A percentile compares a stretch with the other conserved stretches of the same genome.
Conservation (phyloP, 2,329 filamentous ascomycete species). For the Leptographium procerum region DNA sequence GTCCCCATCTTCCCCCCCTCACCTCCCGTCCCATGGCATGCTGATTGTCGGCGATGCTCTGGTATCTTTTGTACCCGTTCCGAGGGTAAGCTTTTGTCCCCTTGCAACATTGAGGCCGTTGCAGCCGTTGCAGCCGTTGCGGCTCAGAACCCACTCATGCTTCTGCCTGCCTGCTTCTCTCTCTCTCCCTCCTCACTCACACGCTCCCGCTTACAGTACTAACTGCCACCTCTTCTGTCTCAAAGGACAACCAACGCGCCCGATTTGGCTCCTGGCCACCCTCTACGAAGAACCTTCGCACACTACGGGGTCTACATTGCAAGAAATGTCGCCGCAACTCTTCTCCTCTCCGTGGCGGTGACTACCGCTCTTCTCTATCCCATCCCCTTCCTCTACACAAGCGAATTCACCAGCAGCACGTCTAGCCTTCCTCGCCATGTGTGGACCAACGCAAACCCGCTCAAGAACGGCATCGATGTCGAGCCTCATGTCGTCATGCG, state of each 20-base stretch:
- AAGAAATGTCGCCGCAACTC: slow-evolving; percentile 61
- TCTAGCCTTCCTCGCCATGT: slow-evolving; percentile 68
- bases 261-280: slow-evolving; percentile 50
- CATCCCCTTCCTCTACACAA: slow-evolving; percentile 62
- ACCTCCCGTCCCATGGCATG: neutral
- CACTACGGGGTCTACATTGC: slow-evolving; percentile 61
- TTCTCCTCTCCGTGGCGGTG: slow-evolving; percentile 61
- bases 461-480: slow-evolving; percentile 35
- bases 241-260: slow-evolving; percentile 65
- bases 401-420: slow-evolving; percentile 58
- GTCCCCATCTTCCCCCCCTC: neutral
- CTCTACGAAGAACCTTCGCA: slow-evolving; percentile 52
- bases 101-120: too few species aligned
- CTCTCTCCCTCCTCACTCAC: neutral
- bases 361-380: slow-evolving; percentile 63
- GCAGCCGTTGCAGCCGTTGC: too few species aligned
- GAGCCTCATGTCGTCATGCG: slow-evolving; percentile 68
- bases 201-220: neutral
- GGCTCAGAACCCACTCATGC: too few species aligned
- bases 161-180: slow-evolving; percentile 3
- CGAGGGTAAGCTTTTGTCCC: slow-evolving; percentile 60
- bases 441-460: slow-evolving; percentile 63
- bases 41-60: slow-evolving; percentile 44
- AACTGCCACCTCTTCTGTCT: neutral
- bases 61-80: slow-evolving; percentile 67